phyloP scores from a whole-genome alignment of 306 rosid genomes.

The Hippophae gyantsensis region DNA sequence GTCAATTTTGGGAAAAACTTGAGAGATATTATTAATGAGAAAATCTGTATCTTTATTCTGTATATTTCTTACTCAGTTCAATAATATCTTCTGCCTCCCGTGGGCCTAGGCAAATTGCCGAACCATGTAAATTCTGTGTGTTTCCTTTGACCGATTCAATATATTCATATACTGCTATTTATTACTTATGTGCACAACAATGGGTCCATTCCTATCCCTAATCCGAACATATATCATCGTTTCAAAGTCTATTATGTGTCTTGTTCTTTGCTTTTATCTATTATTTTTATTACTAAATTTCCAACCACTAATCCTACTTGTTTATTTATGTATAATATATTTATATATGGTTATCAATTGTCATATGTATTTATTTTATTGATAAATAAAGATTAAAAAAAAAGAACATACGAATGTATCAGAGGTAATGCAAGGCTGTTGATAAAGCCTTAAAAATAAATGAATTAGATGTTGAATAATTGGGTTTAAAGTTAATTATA shows the following conservation, averaged over 20 bases:
- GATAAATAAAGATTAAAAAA: not conserved
- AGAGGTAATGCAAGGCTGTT: constrained; percentile 69
- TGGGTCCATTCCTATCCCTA: constrained; percentile 95
- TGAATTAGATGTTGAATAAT: constrained; percentile 55
- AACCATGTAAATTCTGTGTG: too few species aligned
- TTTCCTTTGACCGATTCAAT: too few species aligned
- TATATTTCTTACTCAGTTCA: too few species aligned
- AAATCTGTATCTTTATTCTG: too few species aligned
- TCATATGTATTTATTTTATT: not conserved
- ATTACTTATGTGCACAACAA: too few species aligned
- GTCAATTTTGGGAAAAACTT: too few species aligned
- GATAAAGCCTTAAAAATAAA: constrained; percentile 43
- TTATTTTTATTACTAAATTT: constrained; percentile 34
- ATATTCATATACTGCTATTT: too few species aligned
- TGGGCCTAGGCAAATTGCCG: too few species aligned
- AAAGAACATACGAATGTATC: constrained; percentile 53
- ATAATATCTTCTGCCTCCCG: too few species aligned
- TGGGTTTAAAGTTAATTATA: too few species aligned
- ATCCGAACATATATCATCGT: constrained; percentile 82
- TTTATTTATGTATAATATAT: too few species aligned
- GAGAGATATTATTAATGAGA: too few species aligned
- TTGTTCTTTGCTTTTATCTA: constrained; percentile 21
- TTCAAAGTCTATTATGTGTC: constrained; percentile 58
- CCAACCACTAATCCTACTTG: constrained; percentile 75
- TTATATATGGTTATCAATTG: not conserved